A percentile compares a stretch with the other conserved stretches of the same genome.
Conservation (phyloP, 2,329 filamentous ascomycete species). For the Akanthomyces dipterigenus region DNA sequence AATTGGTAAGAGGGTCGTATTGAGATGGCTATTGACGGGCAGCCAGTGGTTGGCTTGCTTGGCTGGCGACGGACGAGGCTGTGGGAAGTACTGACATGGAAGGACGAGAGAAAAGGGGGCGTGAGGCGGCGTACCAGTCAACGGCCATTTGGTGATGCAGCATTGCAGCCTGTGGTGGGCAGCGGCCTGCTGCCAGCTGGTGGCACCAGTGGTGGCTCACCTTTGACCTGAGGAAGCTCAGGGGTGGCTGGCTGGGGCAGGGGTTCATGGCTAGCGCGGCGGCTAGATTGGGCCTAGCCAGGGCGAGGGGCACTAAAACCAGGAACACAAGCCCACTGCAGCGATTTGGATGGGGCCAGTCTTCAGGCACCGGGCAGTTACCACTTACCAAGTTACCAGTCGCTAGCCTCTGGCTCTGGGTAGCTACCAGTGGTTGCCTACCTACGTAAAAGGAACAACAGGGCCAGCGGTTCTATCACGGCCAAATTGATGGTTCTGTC, state of each 20-base stretch:
- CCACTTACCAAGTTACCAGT: too few relatives aligned
- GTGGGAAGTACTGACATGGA: background rate
- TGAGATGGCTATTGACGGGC: background rate
- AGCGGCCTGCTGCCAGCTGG: background rate
- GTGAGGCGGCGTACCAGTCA: background rate
- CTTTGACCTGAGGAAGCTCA: background rate
- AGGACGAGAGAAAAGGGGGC: background rate
- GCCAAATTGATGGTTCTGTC: too few relatives aligned
- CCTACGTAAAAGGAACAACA: too few relatives aligned
- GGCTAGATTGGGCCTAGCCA: background rate
- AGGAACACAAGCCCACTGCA: background rate
- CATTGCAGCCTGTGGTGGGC: background rate
- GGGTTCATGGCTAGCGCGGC: background rate
- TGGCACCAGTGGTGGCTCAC: background rate
- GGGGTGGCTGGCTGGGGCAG: background rate
- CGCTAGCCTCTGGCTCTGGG: too few relatives aligned
- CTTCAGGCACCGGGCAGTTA: too few relatives aligned
- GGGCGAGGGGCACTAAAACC: background rate
- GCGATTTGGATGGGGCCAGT: background rate
- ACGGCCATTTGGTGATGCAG: background rate
- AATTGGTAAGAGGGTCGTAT: conserved; percentile 1
- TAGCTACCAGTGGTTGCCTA: too few relatives aligned
- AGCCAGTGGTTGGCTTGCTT: background rate
- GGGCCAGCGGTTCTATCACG: too few relatives aligned
- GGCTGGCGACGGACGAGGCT: background rate